Evolutionary conservation across 768 basidiomycete species (phyloP), one percentile per base, ranked within the genome.

Genomic region (Suillus variegatus): DNA sequence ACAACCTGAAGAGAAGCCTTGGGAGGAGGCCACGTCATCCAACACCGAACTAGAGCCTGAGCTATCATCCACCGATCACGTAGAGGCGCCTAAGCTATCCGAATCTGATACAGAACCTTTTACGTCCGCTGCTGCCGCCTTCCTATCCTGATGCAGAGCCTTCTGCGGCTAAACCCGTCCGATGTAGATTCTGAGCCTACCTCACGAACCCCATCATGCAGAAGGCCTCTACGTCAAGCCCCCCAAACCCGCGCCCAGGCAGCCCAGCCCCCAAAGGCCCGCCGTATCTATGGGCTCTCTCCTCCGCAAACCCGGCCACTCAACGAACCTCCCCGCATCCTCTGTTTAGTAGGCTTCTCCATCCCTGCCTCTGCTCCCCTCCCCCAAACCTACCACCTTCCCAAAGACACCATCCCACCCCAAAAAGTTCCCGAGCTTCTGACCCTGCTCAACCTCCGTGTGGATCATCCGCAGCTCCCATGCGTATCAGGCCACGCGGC

Each of bases 271-370:
- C 78, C n/a, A n/a, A 3, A 64, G 79, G 44, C 74, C 79, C 6
- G 63, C 68, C n/a, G 91, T 88, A 74, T 90, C 89, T n/a, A 2
- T 94, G 89, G 88, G 91, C 92, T 0, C 90, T 16, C 86, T 94
- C 41, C 80, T 93, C 44, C 84, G 84, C 60, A 74, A 83, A 0
- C 77, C 83, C 5, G 66, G 79, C 2, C 70, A 81, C 0, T 75
- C 82, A n/a, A 28, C 28, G 4, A 70, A 81, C 4, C 85, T 92
- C 18, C 91, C 90, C 2, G 88, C 85, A 0, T 93, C 91, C 10
- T 84, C 86, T 60, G 83, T 92, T 58, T 2, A 25, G 84, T 92
- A 14, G 91, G 91, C 5, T 84, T 92, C 72, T 94, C 91, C 52
- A 81, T 93, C 67, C 85, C 91, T 3, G 90, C 85, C 10, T 75